Base-by-base conservation (phyloP, 1,284 basidiomycete species). In the Ganoderma multipileum region DNA sequence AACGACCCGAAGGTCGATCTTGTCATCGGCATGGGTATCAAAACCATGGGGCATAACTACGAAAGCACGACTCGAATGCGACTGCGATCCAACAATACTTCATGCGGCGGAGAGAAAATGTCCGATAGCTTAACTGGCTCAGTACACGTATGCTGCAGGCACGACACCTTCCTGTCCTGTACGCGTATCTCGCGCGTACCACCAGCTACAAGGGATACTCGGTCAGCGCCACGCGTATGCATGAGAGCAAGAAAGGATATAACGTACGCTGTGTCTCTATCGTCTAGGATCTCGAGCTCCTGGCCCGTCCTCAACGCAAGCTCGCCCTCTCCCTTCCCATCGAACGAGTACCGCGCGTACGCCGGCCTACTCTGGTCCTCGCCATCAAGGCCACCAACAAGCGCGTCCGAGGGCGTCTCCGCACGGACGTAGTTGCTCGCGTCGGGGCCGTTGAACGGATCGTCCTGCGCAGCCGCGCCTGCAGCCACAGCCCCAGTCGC, bases 101-200 rank as follows among this genome's bases (percentile, higher is more conserved):
- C 68, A 67, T 64, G 58, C n/a, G 16, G 58, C 38, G 44, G 44
- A 69, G 61, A 69, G 47, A 61, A 61, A 64, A 69, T 47, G 47
- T 50, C 26, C 47, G 47, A 50, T 50, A 50, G 47, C n/a, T 33
- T 33, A 33, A 33, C 23, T 68, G 62, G 61, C 71, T 85, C 84
- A 93, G 81, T 92, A 93, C 81, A 94, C 84, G 85, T 96, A 97
- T 69, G 95, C 91, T 62, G 94, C 93, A 7, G 95, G 95, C 63
- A 97, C 93, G 30, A 96, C 93, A 38, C 95, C 95, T 81, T 96
- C 94, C 63, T 84, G 86, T 20, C 94, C 93, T 63, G 91, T 91
- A 64, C 86, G 87, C 28, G 89, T 83, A 78, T 96, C 93, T 58
- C 94, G 87, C 66, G 92, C 94, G 76, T 94, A 96, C 95, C 95